A percentile compares a stretch with the other conserved stretches of the same genome.
These are phyloP conservation scores for Glonium stellatum DNA, from an alignment of 495 filamentous ascomycete genomes.

Conservation along the genomic window DNA sequence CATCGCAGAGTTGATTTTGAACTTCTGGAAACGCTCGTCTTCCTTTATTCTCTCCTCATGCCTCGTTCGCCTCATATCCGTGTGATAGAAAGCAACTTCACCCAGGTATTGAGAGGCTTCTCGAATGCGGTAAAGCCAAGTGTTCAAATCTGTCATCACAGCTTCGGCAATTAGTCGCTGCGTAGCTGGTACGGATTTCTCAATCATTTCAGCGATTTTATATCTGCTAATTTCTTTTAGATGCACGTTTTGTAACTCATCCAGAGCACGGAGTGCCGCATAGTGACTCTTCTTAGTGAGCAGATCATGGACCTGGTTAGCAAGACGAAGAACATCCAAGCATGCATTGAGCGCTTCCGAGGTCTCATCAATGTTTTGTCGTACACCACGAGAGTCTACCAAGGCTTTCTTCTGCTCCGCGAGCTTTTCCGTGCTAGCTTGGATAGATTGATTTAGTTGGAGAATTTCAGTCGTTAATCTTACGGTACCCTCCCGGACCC, in stretches of 20 bases:
- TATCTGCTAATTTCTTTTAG: conserved; percentile 88
- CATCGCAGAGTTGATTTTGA: conserved; percentile 92
- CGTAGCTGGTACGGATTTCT: conserved; percentile 86
- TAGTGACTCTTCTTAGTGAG: conserved; percentile 90
- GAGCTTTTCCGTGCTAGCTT: conserved; percentile 88
- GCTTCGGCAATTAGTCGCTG: conserved; percentile 90
- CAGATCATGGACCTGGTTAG: conserved; percentile 91
- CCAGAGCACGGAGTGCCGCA: conserved; percentile 82
- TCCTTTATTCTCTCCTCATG: conserved; percentile 73
- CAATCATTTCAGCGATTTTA: conserved; percentile 92
- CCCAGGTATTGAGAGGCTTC: conserved; percentile 93
- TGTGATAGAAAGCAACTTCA: conserved; percentile 95
- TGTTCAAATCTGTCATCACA: conserved; percentile 95
- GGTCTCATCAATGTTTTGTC: conserved; percentile 96
- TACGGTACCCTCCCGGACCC: conserved; percentile 82
- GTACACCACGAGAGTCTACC: conserved; percentile 81
- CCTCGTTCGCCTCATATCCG: conserved; percentile 73
- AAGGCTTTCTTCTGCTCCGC: conserved; percentile 90
- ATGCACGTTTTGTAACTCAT: conserved; percentile 94
- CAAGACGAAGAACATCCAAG: conserved; percentile 80
- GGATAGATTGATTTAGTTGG: conserved; percentile 86
- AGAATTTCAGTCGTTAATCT: conserved; percentile 85
- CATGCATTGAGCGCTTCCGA: conserved; percentile 82
- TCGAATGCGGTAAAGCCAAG: conserved; percentile 92
- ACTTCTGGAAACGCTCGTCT: conserved; percentile 63